These are phyloP conservation scores for Rosellinia necatrix DNA, from an alignment of 2,329 filamentous ascomycete genomes.

Conservation along the genomic window DNA sequence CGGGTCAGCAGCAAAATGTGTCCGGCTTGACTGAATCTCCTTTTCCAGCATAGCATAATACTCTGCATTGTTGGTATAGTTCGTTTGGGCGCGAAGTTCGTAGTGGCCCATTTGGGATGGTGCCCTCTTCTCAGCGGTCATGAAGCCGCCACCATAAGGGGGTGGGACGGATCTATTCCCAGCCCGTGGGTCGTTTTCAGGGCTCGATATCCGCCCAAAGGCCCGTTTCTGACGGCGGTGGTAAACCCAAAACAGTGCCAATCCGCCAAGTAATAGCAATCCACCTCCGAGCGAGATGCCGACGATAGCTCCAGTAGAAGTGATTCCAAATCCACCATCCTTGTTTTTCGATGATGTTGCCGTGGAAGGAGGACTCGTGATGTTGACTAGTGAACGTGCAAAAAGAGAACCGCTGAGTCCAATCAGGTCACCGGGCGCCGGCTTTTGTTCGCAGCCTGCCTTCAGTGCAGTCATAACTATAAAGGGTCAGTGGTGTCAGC, in stretches of 20 bases:
- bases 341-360: slow-evolving; percentile 30
- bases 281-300: slow-evolving; percentile 56
- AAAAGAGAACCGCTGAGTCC: slow-evolving; percentile 52
- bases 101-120: slow-evolving; percentile 31
- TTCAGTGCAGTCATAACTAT: slow-evolving; percentile 53
- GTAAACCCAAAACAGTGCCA: slow-evolving; percentile 53
- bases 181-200: slow-evolving; percentile 28
- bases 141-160: slow-evolving; percentile 26
- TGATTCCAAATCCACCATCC: slow-evolving; percentile 35
- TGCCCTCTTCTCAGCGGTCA: slow-evolving; percentile 17
- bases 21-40: slow-evolving; percentile 27
- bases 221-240: slow-evolving; percentile 49
- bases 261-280: slow-evolving; percentile 48
- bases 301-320: slow-evolving; percentile 56
- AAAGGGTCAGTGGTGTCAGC: slow-evolving; percentile 24
- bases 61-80: slow-evolving; percentile 42
- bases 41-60: slow-evolving; percentile 48
- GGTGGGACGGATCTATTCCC: slow-evolving; percentile 35
- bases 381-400: slow-evolving; percentile 43
- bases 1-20: slow-evolving; percentile 40
- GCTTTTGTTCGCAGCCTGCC: slow-evolving; percentile 54
- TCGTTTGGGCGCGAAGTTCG: slow-evolving; percentile 36
- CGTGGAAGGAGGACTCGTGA: slow-evolving; percentile 41
- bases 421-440: slow-evolving; percentile 44
- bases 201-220: slow-evolving; percentile 38